Percentiles rank a stretch among this genome's conserved stretches.
phyloP scores from a whole-genome alignment of 192 early-diverging fungal species.

The Umbelopsis sp. region DNA sequence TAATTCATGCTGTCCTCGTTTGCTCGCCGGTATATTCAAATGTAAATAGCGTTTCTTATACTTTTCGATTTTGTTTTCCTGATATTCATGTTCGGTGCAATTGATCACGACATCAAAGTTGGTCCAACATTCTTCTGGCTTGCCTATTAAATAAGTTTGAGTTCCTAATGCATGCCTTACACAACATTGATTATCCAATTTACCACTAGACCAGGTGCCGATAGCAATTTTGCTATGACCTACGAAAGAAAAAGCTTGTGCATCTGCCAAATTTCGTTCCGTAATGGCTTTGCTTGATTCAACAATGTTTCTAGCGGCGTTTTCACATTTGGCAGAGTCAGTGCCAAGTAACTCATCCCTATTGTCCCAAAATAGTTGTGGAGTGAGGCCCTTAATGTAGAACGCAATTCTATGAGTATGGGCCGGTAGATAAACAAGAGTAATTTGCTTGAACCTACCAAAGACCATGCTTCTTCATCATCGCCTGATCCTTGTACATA shows the following conservation, averaged over 20 bases:
- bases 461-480: constrained; percentile 86
- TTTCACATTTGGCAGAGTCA: constrained; percentile 38
- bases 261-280: constrained; percentile 16
- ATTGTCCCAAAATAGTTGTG: constrained; percentile 69
- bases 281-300: constrained; percentile 14
- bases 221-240: constrained; percentile 65
- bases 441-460: constrained; percentile 29
- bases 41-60: constrained; percentile 57
- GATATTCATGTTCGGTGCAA: constrained; percentile 67
- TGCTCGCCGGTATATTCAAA: constrained; percentile 85
- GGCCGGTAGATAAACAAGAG: not conserved
- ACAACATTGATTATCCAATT: not conserved
- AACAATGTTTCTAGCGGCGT: constrained; percentile 41
- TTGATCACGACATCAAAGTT: constrained; percentile 83
- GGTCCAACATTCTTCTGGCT: constrained; percentile 61
- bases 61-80: constrained; percentile 27
- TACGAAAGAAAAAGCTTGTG: constrained; percentile 52
- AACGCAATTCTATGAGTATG: constrained; percentile 7
- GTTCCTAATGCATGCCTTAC: not conserved
- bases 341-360: constrained; percentile 34
- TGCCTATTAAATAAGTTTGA: not conserved
- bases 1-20: constrained; percentile 77
- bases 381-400: constrained; percentile 55
- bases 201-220: constrained; percentile 52
- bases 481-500: constrained; percentile 93